Percentiles rank a stretch among this genome's conserved stretches.
Conservation (phyloP, 2,329 filamentous ascomycete species). For the Aulographum hederae region DNA sequence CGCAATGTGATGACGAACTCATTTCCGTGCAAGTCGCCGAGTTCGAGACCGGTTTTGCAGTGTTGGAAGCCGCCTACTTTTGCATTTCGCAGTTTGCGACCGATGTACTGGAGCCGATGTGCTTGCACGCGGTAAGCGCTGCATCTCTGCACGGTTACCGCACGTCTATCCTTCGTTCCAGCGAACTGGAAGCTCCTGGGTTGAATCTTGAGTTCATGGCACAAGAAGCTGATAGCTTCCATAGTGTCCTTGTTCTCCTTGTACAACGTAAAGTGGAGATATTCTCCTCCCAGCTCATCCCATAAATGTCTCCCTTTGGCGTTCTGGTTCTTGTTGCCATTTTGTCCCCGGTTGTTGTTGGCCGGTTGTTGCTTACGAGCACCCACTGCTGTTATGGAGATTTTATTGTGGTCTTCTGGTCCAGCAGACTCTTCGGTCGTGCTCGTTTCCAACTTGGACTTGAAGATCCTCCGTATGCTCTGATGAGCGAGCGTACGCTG, state of each 20-base stretch:
- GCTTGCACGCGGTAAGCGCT: slow-evolving; percentile 44
- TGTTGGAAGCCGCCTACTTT: slow-evolving; percentile 68
- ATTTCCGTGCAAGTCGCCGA: slow-evolving; percentile 76
- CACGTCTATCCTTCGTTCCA: slow-evolving; percentile 80
- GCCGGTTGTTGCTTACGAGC: slow-evolving; percentile 6
- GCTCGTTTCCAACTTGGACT: slow-evolving; percentile 49
- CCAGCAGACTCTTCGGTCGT: slow-evolving; percentile 32
- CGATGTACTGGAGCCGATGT: slow-evolving; percentile 46
- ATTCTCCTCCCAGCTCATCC: slow-evolving; percentile 56
- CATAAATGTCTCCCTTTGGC: slow-evolving; percentile 29
- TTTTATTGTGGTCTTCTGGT: slow-evolving; percentile 38
- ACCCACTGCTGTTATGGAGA: slow-evolving; percentile 33
- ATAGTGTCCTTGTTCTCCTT: slow-evolving; percentile 97
- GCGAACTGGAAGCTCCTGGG: slow-evolving; percentile 60
- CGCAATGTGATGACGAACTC: slow-evolving; percentile 86
- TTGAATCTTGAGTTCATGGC: slow-evolving; percentile 50
- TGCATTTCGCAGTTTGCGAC: slow-evolving; percentile 38
- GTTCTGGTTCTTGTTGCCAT: slow-evolving; percentile 9
- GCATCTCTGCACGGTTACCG: slow-evolving; percentile 68
- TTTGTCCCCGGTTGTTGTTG: slow-evolving; percentile 3
- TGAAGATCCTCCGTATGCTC: slow-evolving; percentile 59
- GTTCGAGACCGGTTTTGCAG: slow-evolving; percentile 48
- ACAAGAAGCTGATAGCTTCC: slow-evolving; percentile 66
- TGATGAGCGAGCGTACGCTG: slow-evolving; percentile 45
- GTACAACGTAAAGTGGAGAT: slow-evolving; percentile 79